A percentile compares a stretch with the other conserved stretches of the same genome.
These are phyloP conservation scores for Lachnellula subtilissima DNA, from an alignment of 2,329 filamentous ascomycete species.

Conservation along the genomic window DNA sequence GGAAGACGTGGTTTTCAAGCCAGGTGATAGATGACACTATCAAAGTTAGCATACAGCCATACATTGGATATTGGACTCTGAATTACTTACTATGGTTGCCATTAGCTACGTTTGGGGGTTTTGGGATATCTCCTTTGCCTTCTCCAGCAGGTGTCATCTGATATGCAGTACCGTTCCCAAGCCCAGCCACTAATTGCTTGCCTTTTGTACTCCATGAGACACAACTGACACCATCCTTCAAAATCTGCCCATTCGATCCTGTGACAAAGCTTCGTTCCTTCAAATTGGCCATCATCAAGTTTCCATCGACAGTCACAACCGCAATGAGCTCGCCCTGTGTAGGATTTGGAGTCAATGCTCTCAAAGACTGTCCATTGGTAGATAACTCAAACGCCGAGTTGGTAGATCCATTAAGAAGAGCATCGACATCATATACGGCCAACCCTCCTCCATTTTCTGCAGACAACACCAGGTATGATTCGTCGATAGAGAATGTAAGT, in stretches of 20 bases:
- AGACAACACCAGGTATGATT: conserved; percentile 76
- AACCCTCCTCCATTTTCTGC: conserved; percentile 77
- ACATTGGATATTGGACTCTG: neutral
- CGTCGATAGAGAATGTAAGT: conserved; percentile 85
- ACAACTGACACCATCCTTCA: conserved; percentile 74
- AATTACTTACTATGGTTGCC: conserved; percentile 59
- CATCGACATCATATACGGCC: conserved; percentile 73
- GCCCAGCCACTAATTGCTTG: conserved; percentile 85
- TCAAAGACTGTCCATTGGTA: conserved; percentile 70
- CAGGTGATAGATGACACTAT: conserved; percentile 76
- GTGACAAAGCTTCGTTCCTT: conserved; percentile 56
- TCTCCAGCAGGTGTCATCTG: conserved; percentile 82
- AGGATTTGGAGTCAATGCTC: conserved; percentile 76
- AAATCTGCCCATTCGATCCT: conserved; percentile 55
- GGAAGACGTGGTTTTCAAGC: conserved; percentile 83
- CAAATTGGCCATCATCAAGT: conserved; percentile 79
- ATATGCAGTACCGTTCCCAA: conserved; percentile 71
- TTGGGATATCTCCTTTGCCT: conserved; percentile 72
- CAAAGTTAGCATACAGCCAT: conserved; percentile 23
- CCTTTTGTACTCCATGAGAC: conserved; percentile 89
- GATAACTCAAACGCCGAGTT: conserved; percentile 69
- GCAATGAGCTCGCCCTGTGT: conserved; percentile 70
- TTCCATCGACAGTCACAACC: conserved; percentile 73
- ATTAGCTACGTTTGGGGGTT: conserved; percentile 60
- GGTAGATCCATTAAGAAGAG: conserved; percentile 60